Evolutionary conservation across 495 filamentous ascomycete species (phyloP), one percentile per base, ranked within the genome.

Genomic region (Penicillium bovifimosum): DNA sequence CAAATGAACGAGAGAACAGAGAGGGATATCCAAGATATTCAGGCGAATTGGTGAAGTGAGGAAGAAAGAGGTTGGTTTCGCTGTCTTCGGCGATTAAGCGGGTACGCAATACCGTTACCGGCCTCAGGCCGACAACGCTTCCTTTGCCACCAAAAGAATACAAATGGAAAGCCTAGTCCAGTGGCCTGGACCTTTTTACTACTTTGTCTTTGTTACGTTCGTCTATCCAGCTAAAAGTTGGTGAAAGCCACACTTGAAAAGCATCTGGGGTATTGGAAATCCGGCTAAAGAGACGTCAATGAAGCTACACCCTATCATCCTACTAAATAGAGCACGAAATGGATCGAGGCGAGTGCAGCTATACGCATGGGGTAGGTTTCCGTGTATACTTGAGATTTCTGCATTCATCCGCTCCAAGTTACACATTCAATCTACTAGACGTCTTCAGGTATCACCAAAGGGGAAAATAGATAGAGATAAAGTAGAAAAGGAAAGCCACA

Each of bases 31-130:
- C 14, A 10, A 18, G 41, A 28, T 17, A 38, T 39, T 13, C 6
- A 8, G 46, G 34, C 33, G 8, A 48, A 48, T 47, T 48, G 34
- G 18, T 39, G 26, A 17, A 43, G 41, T 43, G 47, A 48, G 33
- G 51, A 31, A 27, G 26, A 36, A 20, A 48, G 42, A 53, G 24
- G 43, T 31, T 40, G 53, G 53, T 56, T 50, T 61, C 51, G 60
- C 60, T 61, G 58, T 58, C 58, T 63, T 38, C 60, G 60, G 60
- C 58, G 58, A 61, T 54, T 49, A 54, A 48, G 39, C 54, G 52
- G 56, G 62, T 60, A 60, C 20, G 55, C 46, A 60, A 50, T 62
- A 54, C 56, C 17, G 52, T 50, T 18, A 34, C 8, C 18, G 26
- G 26, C 32, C 32, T 38, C 6, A 48, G 46, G 46, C 46, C 38